Evolutionary conservation across 805 yeast genomes (phyloP).

Genomic region (Tetrapisispora pingtungensis): DNA sequence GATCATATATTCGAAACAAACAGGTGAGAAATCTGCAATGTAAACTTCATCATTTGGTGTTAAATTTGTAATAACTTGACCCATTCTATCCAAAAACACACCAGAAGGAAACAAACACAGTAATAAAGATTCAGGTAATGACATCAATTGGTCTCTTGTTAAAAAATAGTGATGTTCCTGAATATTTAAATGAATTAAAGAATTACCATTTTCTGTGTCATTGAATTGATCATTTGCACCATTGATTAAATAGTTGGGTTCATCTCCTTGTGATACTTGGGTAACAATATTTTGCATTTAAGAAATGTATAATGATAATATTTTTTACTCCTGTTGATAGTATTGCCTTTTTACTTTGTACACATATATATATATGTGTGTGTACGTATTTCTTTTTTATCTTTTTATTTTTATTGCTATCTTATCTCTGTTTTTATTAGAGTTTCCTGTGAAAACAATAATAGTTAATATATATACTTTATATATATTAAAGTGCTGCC

Average conservation of each 20-base stretch:
- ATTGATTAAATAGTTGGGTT: background rate
- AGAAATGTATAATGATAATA: too few relatives aligned
- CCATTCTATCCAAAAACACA: conserved; percentile 67
- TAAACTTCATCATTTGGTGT: conserved; percentile 72
- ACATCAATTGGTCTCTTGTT: conserved; percentile 81
- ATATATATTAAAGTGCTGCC: too few relatives aligned
- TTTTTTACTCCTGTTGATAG: too few relatives aligned
- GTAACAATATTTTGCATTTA: conserved; percentile 44
- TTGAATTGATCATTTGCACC: conserved; percentile 4
- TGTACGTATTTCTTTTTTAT: too few relatives aligned
- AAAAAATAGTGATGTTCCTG: conserved; percentile 67
- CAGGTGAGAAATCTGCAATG: conserved; percentile 72
- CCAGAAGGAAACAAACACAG: conserved; percentile 87
- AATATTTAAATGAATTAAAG: conserved; percentile 66
- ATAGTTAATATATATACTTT: too few relatives aligned
- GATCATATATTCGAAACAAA: conserved; percentile 76
- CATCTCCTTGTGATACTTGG: conserved; percentile 48
- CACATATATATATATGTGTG: background rate
- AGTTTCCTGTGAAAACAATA: too few relatives aligned
- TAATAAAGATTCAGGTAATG: conserved; percentile 81
- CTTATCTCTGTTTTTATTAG: too few relatives aligned
- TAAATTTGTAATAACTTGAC: conserved; percentile 67
- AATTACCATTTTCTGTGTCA: conserved; percentile 35
- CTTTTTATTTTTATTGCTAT: too few relatives aligned
- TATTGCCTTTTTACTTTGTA: too few relatives aligned